Percentiles rank a stretch among this genome's conserved stretches.
Evolutionary conservation across 2,329 filamentous ascomycete species (phyloP).

Genomic region (Chaetomium globosum): DNA sequence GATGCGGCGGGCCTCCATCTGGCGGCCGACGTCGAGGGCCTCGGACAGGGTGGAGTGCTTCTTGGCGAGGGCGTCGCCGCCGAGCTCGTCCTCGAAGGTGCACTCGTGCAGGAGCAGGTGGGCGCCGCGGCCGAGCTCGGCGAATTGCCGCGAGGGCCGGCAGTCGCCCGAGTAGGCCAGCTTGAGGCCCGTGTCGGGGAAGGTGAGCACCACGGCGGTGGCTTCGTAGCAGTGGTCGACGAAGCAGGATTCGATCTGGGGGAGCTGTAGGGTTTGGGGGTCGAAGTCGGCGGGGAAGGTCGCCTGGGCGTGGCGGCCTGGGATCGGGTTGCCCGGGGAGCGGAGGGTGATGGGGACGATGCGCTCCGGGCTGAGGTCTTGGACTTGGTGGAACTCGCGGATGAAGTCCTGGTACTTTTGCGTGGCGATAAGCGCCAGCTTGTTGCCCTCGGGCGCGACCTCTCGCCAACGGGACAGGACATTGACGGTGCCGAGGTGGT

Average conservation of each 20-base stretch:
- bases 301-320: constrained; percentile 36
- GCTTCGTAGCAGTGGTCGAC: constrained; percentile 82
- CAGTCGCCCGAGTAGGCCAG: constrained; percentile 95
- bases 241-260: constrained; percentile 64
- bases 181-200: constrained; percentile 73
- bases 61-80: constrained; percentile 78
- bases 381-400: constrained; percentile 74
- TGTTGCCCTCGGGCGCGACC: constrained; percentile 39
- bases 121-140: constrained; percentile 68
- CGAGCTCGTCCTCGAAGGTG: constrained; percentile 87
- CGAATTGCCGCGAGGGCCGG: constrained; percentile 72
- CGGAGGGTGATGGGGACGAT: constrained; percentile 20
- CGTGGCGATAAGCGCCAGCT: constrained; percentile 69
- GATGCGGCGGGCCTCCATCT: constrained; percentile 78
- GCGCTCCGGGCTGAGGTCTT: constrained; percentile 63
- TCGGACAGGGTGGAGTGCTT: constrained; percentile 88
- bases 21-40: constrained; percentile 73
- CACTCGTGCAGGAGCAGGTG: constrained; percentile 93
- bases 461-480: constrained; percentile 80
- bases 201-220: constrained; percentile 75
- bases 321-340: constrained; percentile 21
- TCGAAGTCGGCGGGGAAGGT: constrained; percentile 43
- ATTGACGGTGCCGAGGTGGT: constrained; percentile 82
- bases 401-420: constrained; percentile 74
- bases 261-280: constrained; percentile 62